Conservation (phyloP, 2,329 filamentous ascomycete genomes). For the Periconia sp. region DNA sequence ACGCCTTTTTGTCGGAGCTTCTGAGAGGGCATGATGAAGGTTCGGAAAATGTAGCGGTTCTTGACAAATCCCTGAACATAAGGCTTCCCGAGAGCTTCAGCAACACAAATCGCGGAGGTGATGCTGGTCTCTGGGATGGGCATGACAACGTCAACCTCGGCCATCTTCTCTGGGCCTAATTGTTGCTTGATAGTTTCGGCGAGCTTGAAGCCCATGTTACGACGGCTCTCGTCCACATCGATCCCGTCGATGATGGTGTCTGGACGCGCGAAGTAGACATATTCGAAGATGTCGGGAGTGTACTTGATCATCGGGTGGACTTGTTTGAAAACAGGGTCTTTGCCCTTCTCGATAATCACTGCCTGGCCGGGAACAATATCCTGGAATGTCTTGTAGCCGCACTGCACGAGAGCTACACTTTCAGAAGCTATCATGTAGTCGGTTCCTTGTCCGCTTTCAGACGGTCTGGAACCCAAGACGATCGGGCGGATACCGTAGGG, state of each 20-base stretch:
- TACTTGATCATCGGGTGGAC: conserved; percentile 72
- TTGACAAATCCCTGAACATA: conserved; percentile 86
- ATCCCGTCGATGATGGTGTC: conserved; percentile 88
- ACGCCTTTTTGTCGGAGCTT: conserved; percentile 82
- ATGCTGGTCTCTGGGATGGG: conserved; percentile 85
- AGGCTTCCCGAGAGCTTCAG: conserved; percentile 76
- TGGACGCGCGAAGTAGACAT: conserved; percentile 84
- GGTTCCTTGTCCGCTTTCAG: conserved; percentile 66
- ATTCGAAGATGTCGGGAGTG: conserved; percentile 86
- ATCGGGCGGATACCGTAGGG: conserved; percentile 83
- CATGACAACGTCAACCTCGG: conserved; percentile 83
- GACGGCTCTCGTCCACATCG: conserved; percentile 80
- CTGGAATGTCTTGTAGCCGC: conserved; percentile 76
- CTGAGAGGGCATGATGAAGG: conserved; percentile 87
- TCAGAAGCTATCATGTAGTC: conserved; percentile 95
- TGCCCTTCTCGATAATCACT: conserved; percentile 82
- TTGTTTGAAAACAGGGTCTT: conserved; percentile 75
- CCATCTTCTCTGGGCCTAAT: conserved; percentile 71
- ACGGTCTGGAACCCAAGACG: conserved; percentile 75
- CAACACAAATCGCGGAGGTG: conserved; percentile 77
- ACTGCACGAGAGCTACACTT: conserved; percentile 80
- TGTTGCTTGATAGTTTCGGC: conserved; percentile 73
- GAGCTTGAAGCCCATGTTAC: conserved; percentile 85
- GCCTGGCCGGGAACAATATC: conserved; percentile 85
- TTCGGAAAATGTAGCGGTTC: conserved; percentile 87